Base-by-base conservation (phyloP, 768 basidiomycete species). In the Suillus brevipes region DNA sequence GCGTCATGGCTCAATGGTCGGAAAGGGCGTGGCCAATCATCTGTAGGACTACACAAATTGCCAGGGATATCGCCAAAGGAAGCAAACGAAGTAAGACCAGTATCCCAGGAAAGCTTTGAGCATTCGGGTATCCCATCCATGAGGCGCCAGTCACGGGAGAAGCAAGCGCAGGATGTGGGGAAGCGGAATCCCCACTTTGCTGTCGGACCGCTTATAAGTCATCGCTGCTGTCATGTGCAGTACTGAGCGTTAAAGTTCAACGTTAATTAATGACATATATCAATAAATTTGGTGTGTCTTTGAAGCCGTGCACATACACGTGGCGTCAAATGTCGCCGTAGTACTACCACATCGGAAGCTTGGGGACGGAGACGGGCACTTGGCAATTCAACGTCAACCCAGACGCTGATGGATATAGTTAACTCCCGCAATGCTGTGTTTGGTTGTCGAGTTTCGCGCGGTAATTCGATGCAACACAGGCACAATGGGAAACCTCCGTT, bases 11-110 rank as follows among this genome's bases (percentile, higher is more conserved):
- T 75, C 18, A 89, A 79, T 25, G 82, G 77, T 63, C 81, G 81
- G 69, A 86, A 89, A 12, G 85, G 74, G 60, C 85, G 83, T 7
- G 88, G 88, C 87, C 87, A 89, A 6, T 84, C 87, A 50, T 89
- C 88, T 65, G 88, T 85, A 55, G 87, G 85, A 7, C 81, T 84
- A 71, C 86, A 87, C 40, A 88, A 78, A 37, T 84, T 82, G 16
- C 88, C 87, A 25, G 85, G 86, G 13, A 88, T 86, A 68, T 89
- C 88, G 64, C 87, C 82, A 67, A 83, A 74, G 73, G 84, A 85
- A 14, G 84, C 85, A 77, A 81, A 82, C 9, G 73, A 72, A 34
- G 71, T 65, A 36, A 72, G 42, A 49, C 66, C 67, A 58, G 64
- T 60, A 7, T 65, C 66, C 50, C 65, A 62, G 50, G 66, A 64